phyloP scores from a whole-genome alignment of 306 rosid species.

The Begonia masoniana region DNA sequence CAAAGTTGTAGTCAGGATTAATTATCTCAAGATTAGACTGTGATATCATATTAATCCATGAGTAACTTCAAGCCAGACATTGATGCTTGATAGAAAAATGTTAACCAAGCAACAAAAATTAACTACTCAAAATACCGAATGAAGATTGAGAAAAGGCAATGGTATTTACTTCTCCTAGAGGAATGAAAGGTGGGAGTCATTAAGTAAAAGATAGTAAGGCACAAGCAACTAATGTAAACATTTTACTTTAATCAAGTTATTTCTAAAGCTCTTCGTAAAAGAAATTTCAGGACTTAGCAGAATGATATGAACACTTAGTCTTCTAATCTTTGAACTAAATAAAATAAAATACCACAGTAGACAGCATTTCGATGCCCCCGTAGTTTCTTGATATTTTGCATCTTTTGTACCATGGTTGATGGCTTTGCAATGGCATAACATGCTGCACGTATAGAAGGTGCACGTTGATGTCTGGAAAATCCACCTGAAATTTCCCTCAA shows the following conservation, averaged over 20 bases:
- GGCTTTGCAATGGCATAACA: slow-evolving; percentile 90
- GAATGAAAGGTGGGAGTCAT: too few relatives aligned
- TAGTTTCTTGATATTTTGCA: slow-evolving; percentile 69
- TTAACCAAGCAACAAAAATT: too few relatives aligned
- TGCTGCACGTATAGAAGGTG: slow-evolving; percentile 78
- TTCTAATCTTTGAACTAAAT: not conserved
- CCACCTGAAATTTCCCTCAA: slow-evolving; percentile 92
- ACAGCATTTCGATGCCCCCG: slow-evolving; percentile 91
- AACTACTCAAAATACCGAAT: too few relatives aligned
- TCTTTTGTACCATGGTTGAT: slow-evolving; percentile 78
- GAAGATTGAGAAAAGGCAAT: too few relatives aligned
- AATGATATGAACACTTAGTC: too few relatives aligned
- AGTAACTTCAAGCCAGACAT: too few relatives aligned
- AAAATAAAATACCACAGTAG: slow-evolving; percentile 55
- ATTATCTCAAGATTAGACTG: slow-evolving; percentile 12
- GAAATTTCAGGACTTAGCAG: not conserved
- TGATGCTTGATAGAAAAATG: too few relatives aligned
- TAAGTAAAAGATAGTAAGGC: too few relatives aligned
- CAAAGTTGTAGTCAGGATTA: too few relatives aligned
- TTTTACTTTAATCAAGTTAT: too few relatives aligned
- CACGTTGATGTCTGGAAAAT: slow-evolving; percentile 68
- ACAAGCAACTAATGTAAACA: too few relatives aligned
- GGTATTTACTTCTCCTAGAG: too few relatives aligned
- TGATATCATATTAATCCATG: not conserved
- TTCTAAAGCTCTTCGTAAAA: not conserved